Conservation (phyloP, 1,284 basidiomycete species). For the Apiotrichum sp. region DNA sequence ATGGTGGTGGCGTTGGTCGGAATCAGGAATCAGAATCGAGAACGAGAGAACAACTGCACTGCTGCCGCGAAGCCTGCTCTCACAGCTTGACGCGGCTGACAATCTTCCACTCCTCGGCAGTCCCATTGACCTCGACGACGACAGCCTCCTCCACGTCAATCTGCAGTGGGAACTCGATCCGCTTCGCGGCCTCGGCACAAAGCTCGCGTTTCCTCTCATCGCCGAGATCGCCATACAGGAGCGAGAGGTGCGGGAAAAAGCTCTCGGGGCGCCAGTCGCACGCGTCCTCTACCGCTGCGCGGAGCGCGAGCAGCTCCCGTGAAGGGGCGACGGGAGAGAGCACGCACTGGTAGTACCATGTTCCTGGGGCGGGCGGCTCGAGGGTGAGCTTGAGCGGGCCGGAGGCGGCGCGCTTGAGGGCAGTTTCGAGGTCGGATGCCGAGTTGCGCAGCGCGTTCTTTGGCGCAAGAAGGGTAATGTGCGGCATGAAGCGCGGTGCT, state of each 20-base stretch:
- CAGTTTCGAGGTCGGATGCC: neutral
- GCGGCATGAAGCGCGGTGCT: conserved; percentile 29
- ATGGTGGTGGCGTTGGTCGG: no score
- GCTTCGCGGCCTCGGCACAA: conserved; percentile 10
- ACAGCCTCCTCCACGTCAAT: conserved; percentile 8
- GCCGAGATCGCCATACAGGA: conserved; percentile 31
- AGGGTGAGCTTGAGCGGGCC: conserved; percentile 4
- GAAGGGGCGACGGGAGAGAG: conserved; percentile 22
- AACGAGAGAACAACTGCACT: no score
- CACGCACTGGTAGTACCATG: conserved; percentile 34
- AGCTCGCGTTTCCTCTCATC: conserved; percentile 20
- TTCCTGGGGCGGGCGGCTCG: neutral
- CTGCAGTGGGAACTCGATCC: neutral
- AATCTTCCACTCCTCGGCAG: conserved; percentile 18
- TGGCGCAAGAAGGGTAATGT: conserved; percentile 31
- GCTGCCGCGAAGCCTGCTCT: no score
- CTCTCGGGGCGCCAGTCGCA: conserved; percentile 4
- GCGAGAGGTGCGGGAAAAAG: conserved; percentile 37
- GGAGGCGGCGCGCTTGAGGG: neutral
- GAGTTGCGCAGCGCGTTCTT: conserved; percentile 3
- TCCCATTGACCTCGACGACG: conserved; percentile 13
- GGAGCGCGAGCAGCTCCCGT: conserved; percentile 16
- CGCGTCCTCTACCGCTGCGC: conserved; percentile 1
- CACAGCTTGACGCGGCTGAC: conserved; percentile 7
- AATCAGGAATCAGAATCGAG: no score